Evolutionary conservation across 768 basidiomycete genomes (phyloP), one percentile per base, ranked within the genome.

Genomic region (Russula ochroleuca): DNA sequence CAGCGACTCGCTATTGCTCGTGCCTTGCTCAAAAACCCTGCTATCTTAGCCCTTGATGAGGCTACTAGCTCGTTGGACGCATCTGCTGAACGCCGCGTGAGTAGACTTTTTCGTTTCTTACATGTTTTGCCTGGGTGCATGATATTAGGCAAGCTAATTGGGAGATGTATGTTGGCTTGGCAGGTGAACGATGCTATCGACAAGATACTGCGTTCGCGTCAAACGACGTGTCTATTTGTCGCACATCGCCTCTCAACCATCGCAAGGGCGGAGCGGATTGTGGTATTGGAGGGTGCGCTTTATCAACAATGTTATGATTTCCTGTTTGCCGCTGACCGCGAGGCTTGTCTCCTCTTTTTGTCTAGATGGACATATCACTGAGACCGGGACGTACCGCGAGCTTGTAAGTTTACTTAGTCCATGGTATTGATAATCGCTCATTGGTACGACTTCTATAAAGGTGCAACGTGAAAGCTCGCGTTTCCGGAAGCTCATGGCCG

Each of bases 211-310:
- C 80, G 82, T 58, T 84, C 85, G 49, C 78, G 87, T 50, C 83
- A 89, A 65, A 94, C 92, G 38, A 95, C 93, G 2, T 94, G 93
- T 69, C 72, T 94, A 28, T 87, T 95, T 60, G 92, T 95, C 21
- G 94, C 94, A 0, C 94, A 97, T 75, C 80, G 94, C 55, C 72
- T 97, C 59, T 93, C 91, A 25, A 94, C 94, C 3, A 93, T 97
- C 60, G 91, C 94, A 4, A 78, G 93, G 59, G 92, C 94, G 1
- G 92, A 94, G 71, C 80, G 90, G 45, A 91, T 97, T 50, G 90
- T 92, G 7, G 93, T 97, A 21, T 79, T 97, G 21, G 93, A 97
- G 77, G 87, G 87, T 87, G 52, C n/a, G 75, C 68, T 50, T 21
- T 19, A 11, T 31, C 14, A 8, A 35, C 35, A n/a, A n/a, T n/a